Conservation (phyloP, 2,329 filamentous ascomycete genomes). For the Fusarium pseudocircinatum region DNA sequence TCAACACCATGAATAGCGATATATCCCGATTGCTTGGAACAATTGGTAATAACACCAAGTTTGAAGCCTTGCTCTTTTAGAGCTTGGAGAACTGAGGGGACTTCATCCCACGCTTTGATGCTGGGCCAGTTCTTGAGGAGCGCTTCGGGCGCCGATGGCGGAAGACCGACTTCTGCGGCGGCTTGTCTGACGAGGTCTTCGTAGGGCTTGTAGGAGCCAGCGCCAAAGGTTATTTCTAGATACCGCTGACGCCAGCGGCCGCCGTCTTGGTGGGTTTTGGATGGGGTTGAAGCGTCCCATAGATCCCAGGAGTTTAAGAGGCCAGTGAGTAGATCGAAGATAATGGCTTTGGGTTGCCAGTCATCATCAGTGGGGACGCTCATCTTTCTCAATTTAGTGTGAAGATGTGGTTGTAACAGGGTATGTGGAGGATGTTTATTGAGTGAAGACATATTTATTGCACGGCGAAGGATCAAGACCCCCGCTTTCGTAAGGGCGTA, state of each 20-base stretch:
- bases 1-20: slow-evolving; percentile 26
- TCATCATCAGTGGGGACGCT: not conserved
- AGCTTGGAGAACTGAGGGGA: slow-evolving; percentile 19
- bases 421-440: fast-evolving
- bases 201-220: slow-evolving; percentile 48
- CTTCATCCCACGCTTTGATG: slow-evolving; percentile 43
- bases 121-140: slow-evolving; percentile 44
- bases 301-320: slow-evolving; percentile 53
- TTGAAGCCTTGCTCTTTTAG: slow-evolving; percentile 44
- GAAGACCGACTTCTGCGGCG: slow-evolving; percentile 45
- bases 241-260: slow-evolving; percentile 50
- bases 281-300: slow-evolving; percentile 48
- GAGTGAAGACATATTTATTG: not conserved
- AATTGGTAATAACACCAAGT: slow-evolving; percentile 53
- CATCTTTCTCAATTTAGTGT: fast-evolving
- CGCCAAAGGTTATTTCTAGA: slow-evolving; percentile 50
- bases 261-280: slow-evolving; percentile 40
- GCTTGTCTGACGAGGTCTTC: slow-evolving; percentile 45
- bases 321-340: slow-evolving; percentile 54
- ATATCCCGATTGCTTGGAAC: slow-evolving; percentile 46
- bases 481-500: not conserved
- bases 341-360: slow-evolving; percentile 48
- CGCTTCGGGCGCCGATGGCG: slow-evolving; percentile 39
- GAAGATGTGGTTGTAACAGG: fast-evolving
- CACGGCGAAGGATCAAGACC: not conserved